Percentiles rank a stretch among this genome's conserved stretches.
Conservation (phyloP, 805 yeast genomes). For the Yamadazyma nakazawae region DNA sequence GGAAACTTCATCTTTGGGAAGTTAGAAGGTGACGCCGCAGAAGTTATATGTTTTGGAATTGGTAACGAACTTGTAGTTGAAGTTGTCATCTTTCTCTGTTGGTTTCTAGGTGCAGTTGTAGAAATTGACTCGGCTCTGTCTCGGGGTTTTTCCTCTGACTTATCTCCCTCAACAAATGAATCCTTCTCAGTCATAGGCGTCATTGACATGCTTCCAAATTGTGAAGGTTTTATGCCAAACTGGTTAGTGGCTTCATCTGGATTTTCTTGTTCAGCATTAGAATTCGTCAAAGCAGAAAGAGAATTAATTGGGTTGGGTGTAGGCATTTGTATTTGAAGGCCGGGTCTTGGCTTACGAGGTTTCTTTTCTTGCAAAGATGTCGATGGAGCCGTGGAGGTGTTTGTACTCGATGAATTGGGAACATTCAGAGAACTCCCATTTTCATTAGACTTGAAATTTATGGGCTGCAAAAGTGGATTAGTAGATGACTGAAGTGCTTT, state of each 20-base stretch:
- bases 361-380: slow-evolving; percentile 1
- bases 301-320: slow-evolving; percentile 45
- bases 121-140: slow-evolving; percentile 17
- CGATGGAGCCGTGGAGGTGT: not conserved
- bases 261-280: slow-evolving; percentile 13
- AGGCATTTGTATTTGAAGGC: slow-evolving; percentile 72
- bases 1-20: slow-evolving; percentile 27
- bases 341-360: slow-evolving; percentile 17
- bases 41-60: slow-evolving; percentile 1
- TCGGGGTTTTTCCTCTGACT: slow-evolving; percentile 8
- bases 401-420: not conserved
- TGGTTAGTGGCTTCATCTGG: slow-evolving; percentile 52
- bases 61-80: not conserved
- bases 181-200: slow-evolving; percentile 73
- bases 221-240: slow-evolving; percentile 59
- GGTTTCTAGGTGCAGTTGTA: not conserved
- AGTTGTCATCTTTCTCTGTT: slow-evolving; percentile 13
- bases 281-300: slow-evolving; percentile 37
- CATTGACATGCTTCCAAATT: slow-evolving; percentile 62
- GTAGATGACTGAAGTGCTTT: slow-evolving; percentile 46
- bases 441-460: slow-evolving; percentile 40
- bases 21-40: slow-evolving; percentile 2
- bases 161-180: slow-evolving; percentile 10
- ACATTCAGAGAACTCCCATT: not conserved
- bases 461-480: slow-evolving; percentile 53